Base-by-base conservation (phyloP, 2,329 filamentous ascomycete species). In the Calonectria hawksworthii region DNA sequence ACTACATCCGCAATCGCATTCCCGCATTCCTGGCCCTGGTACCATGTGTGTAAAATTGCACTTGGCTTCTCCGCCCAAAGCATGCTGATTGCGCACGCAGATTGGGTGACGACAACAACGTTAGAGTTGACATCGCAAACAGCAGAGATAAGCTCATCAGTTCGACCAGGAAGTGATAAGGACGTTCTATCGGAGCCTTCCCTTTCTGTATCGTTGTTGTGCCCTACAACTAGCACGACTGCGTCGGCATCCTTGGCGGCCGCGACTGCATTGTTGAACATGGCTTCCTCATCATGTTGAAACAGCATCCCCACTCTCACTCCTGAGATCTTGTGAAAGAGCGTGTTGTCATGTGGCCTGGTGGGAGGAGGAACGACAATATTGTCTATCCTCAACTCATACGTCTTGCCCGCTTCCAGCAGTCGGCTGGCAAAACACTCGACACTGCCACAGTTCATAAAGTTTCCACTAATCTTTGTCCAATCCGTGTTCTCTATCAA, bases 301-400 rank as follows among this genome's bases (percentile, higher is more conserved):
- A 68, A 51, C 8, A 52, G 34, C 47, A 68, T 50, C 21, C 65
- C 65, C 1, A 77, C 75, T 3, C 78, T 75, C 2, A 79, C 69
- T 16, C 78, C 79, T 0, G 78, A 79, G 1, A 80, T 51, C 7
- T 74, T 78, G 50, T 79, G 77, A 63, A 81, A 80, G 1, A 79
- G 76, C 4, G 79, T 80, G 21, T 80, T 80, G 66, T 80, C 78
- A 30, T 81, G 79, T 0, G 78, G 70, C 6, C 38, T 52, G 0
- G 75, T 70, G 0, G 79, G 78, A 4, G 78, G 79, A 23, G 70
- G 68, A 5, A 70, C 67, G 4, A 77, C 78, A n/a, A 80, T 9
- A 41, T 79, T 78, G 68, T 80, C 78, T 28, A 81, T 10, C 8
- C 51, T 23, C 14, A 68, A 59, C 18, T 14, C 21, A 28, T 68